Percentiles rank a stretch among this genome's conserved stretches.
Conservation (phyloP, 208 protist genomes). For the Crithidia mellificae region DNA sequence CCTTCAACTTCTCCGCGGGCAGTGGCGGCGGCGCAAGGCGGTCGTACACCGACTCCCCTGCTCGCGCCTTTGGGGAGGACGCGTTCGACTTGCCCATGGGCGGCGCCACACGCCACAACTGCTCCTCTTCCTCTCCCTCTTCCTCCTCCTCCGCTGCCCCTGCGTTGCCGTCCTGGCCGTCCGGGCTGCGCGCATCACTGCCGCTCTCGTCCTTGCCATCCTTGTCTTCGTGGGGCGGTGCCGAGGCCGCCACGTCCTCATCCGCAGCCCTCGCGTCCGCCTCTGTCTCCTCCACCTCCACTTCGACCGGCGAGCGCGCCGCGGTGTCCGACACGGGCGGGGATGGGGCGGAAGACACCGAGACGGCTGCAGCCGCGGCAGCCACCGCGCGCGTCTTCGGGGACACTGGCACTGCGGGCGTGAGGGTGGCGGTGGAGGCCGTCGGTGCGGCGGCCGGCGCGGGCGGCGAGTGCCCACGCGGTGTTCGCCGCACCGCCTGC, state of each 20-base stretch:
- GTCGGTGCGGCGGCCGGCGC: conserved; percentile 3
- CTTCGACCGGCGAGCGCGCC: not conserved
- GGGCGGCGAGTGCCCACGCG: not conserved
- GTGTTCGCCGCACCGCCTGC: conserved; percentile 12
- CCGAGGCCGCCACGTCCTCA: no score
- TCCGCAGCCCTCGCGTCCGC: no score
- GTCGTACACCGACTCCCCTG: conserved; percentile 11
- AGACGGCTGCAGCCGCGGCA: not conserved
- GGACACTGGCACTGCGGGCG: not conserved
- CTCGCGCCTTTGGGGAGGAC: not conserved
- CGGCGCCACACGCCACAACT: conserved; percentile 10
- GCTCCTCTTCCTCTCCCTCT: conserved; percentile 1
- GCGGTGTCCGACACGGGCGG: no score
- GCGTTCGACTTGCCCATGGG: conserved; percentile 2
- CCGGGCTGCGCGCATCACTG: no score
- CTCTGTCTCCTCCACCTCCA: not conserved
- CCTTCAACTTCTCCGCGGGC: conserved; percentile 13
- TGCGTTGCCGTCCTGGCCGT: no score
- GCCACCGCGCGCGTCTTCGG: no score
- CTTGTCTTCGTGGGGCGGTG: not conserved
- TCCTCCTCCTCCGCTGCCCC: no score
- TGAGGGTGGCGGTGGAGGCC: not conserved
- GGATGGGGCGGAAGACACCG: not conserved
- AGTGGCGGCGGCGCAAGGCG: conserved; percentile 16
- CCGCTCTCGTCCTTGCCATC: not conserved